Base-by-base conservation (phyloP, 2,329 filamentous ascomycete species). In the Trichoderma simmonsii region DNA sequence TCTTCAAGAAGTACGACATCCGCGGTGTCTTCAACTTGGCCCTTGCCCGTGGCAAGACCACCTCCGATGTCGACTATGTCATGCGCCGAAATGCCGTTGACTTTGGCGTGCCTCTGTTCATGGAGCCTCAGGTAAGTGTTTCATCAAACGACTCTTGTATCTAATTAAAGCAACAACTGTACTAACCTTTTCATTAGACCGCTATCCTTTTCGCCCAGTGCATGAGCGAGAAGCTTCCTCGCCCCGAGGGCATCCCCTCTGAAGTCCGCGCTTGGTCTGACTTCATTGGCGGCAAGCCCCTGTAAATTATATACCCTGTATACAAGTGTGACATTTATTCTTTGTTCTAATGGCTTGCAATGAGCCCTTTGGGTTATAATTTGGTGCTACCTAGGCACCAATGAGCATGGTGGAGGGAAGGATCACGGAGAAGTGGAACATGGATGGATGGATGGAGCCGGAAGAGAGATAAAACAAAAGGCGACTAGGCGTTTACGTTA, bases 61-160 rank as follows among this genome's bases (percentile, higher is more conserved):
- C 93, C 73, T 85, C 93, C 73, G 96, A 99, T 80, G 93, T 97
- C 79, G 95, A 99, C 86, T 99, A 99, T 79, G 94, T 99, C 71
- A 98, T 98, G 95, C 90, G 96, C 79, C 90, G 96, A 81, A 99
- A 99, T 80, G 96, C 96, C 32, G 96, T 99, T 71, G 96, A 99
- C 85, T 99, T 99, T 82, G 95, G 95, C 77, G 94, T 98, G 36
- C 96, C 96, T 63, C 87, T 99, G 71, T 98, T 99, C 83, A 98
- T 98, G 95, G 95, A 98, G 86, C 94, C 95, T 70, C 95, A 96
- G 91, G 94, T 97, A 86, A 85, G 89, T 11, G 18, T 34, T 34
- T 34, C 32, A 9, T n/a, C 48, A 26, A 7, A 48, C 60, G 9
- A 11, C 12, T 21, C 9, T n/a, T 1, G 32, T 5, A 15, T 11